Evolutionary conservation across 352 stramenopile species (phyloP).

Genomic region (Thalassiosira ordinaria): DNA sequence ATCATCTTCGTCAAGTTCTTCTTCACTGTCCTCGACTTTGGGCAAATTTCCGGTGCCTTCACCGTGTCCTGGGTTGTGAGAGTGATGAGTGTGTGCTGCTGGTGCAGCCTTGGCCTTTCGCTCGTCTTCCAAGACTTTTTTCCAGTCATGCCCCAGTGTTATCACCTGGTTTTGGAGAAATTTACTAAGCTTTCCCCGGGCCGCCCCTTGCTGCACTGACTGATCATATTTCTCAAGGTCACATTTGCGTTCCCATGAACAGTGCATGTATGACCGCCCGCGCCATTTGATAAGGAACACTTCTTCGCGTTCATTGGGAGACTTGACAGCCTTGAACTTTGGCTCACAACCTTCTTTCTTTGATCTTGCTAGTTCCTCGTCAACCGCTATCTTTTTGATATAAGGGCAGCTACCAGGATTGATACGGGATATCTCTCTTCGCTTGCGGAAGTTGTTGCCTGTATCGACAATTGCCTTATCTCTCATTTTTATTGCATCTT

Average conservation of each 20-base stretch:
- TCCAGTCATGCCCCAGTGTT: conserved; percentile 76
- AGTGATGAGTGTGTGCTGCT: conserved; percentile 55
- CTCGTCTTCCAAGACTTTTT: conserved; percentile 77
- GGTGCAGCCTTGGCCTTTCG: conserved; percentile 47
- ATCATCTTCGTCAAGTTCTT: conserved; percentile 64
- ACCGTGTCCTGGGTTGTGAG: conserved; percentile 25
- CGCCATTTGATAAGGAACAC: conserved; percentile 99
- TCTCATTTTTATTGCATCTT: conserved; percentile 66
- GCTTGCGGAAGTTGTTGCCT: conserved; percentile 64
- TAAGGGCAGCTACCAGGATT: conserved; percentile 70
- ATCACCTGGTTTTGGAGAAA: conserved; percentile 79
- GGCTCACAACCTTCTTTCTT: conserved; percentile 45
- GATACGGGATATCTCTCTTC: conserved; percentile 83
- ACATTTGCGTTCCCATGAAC: conserved; percentile 94
- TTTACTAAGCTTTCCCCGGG: conserved; percentile 77
- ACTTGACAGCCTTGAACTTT: conserved; percentile 56
- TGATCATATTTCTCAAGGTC: conserved; percentile 89
- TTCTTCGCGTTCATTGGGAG: conserved; percentile 71
- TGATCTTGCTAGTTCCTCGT: conserved; percentile 43
- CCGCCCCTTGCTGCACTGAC: conserved; percentile 72
- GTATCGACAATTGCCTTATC: conserved; percentile 71
- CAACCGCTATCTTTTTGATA: conserved; percentile 66
- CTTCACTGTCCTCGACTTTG: conserved; percentile 18
- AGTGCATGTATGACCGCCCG: conserved; percentile 96
- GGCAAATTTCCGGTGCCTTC: conserved; percentile 18